Evolutionary conservation across 805 yeast genomes (phyloP).

Genomic region (Nakazawaea laoshanensis): DNA sequence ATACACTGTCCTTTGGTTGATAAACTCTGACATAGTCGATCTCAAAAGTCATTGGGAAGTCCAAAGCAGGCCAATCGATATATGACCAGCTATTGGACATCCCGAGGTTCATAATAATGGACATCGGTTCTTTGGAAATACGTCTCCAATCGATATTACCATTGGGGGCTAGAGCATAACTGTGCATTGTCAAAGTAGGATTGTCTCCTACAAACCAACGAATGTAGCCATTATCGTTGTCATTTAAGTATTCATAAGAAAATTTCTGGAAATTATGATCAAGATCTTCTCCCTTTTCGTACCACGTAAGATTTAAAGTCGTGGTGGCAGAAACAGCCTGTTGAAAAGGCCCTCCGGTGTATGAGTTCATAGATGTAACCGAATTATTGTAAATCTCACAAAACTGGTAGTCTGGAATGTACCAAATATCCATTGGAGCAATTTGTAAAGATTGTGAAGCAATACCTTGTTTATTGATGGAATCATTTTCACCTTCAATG

Average conservation of each 20-base stretch:
- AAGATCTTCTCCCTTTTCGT: slow-evolving; percentile 25
- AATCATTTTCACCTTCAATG: slow-evolving; percentile 34
- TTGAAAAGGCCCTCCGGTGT: slow-evolving; percentile 43
- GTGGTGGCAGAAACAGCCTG: slow-evolving; percentile 40
- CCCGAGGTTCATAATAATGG: slow-evolving; percentile 39
- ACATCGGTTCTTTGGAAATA: slow-evolving; percentile 42
- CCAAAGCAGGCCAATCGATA: slow-evolving; percentile 36
- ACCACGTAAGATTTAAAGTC: slow-evolving; percentile 37
- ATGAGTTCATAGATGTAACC: slow-evolving; percentile 34
- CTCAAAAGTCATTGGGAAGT: slow-evolving; percentile 33
- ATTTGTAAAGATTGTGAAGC: slow-evolving; percentile 43
- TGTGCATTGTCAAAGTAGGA: slow-evolving; percentile 35
- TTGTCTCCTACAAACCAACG: slow-evolving; percentile 37
- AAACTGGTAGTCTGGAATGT: slow-evolving; percentile 39
- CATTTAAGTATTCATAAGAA: slow-evolving; percentile 34
- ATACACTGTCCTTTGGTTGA: slow-evolving; percentile 33
- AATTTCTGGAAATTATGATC: slow-evolving; percentile 28
- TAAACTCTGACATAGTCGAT: slow-evolving; percentile 40
- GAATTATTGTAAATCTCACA: slow-evolving; percentile 30
- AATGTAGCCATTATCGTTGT: slow-evolving; percentile 29
- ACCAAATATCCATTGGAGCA: slow-evolving; percentile 48
- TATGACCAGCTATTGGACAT: slow-evolving; percentile 42
- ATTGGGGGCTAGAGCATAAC: slow-evolving; percentile 36
- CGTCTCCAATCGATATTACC: slow-evolving; percentile 43
- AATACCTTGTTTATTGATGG: slow-evolving; percentile 25